A percentile compares a stretch with the other conserved stretches of the same genome.
Evolutionary conservation across 345 rosid genomes (phyloP).

Genomic region (Hibiscus syriacus): DNA sequence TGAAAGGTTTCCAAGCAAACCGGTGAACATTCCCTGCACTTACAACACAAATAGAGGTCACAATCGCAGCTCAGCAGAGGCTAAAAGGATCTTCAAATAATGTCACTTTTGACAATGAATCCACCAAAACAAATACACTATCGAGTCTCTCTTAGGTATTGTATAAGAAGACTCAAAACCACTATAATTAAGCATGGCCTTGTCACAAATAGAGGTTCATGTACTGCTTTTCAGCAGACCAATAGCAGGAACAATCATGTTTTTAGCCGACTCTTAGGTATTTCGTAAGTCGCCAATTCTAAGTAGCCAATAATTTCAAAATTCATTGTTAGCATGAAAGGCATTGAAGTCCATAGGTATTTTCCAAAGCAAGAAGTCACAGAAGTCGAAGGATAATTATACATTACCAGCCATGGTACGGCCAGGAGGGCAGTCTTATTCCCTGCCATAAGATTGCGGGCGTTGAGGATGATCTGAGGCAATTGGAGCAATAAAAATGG

Average conservation of each 20-base stretch:
- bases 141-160: background rate
- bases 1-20: constrained; percentile 79
- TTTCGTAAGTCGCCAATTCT: background rate
- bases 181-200: background rate
- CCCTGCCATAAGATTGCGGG: constrained; percentile 67
- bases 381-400: too few species aligned
- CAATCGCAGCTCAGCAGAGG: background rate
- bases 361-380: background rate
- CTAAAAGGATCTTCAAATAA: background rate
- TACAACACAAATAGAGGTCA: constrained; percentile 8
- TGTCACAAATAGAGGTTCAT: background rate
- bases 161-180: background rate
- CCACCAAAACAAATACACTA: background rate
- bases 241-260: background rate
- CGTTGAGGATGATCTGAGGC: constrained; percentile 88
- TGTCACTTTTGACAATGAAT: background rate
- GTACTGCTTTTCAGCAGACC: background rate
- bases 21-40: constrained; percentile 83
- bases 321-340: too few species aligned
- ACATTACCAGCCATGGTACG: constrained; percentile 80
- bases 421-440: constrained; percentile 77
- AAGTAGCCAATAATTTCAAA: background rate
- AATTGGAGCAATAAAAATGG: constrained; percentile 78
- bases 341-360: background rate
- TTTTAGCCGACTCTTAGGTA: background rate